These are phyloP conservation scores for Paulownia fortunei DNA, from an alignment of 257 asterid species.

Conservation along the genomic window DNA sequence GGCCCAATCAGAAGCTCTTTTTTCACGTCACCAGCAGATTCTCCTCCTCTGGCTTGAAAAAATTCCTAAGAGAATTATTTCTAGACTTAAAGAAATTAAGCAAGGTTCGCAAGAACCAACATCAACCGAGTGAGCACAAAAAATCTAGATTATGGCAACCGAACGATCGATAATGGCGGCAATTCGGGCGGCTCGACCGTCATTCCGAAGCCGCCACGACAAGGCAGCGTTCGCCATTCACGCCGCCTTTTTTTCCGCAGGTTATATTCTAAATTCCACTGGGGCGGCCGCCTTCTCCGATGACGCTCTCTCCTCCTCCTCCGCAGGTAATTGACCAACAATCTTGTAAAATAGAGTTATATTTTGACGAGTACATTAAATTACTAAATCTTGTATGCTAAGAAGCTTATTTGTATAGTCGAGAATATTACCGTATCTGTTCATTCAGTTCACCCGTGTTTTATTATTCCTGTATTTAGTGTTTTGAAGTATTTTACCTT, in stretches of 20 bases:
- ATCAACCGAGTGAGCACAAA: neutral
- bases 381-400: neutral
- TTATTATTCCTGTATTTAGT: neutral
- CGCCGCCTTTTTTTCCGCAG: constrained; percentile 57
- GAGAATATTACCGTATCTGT: neutral
- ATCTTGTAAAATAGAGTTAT: neutral
- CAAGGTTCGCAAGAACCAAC: neutral
- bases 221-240: constrained; percentile 63
- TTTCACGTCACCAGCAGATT: no score
- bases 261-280: constrained; percentile 53
- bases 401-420: neutral
- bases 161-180: constrained; percentile 56
- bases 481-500: neutral
- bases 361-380: neutral
- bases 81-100: neutral
- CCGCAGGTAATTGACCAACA: constrained; percentile 41
- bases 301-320: constrained; percentile 43
- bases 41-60: neutral
- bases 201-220: constrained; percentile 54
- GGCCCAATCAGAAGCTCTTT: neutral
- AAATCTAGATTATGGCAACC: constrained; percentile 35
- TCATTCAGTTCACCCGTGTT: neutral
- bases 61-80: neutral
- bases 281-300: constrained; percentile 56
- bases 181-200: constrained; percentile 62